Base-by-base conservation (phyloP, 352 stramenopile genomes). In the Phytophthora agathidicida region DNA sequence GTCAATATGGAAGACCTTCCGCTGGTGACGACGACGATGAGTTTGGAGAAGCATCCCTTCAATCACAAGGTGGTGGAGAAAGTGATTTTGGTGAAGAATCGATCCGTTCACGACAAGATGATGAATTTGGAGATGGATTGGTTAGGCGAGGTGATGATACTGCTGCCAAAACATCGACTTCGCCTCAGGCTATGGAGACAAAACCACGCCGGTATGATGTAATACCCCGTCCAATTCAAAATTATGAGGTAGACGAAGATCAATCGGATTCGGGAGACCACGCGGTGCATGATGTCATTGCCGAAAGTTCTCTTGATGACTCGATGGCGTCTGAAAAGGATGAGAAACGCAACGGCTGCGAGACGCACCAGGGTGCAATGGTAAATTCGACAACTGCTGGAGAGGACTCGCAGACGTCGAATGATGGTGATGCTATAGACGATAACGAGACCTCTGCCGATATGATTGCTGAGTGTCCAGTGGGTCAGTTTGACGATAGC, bases 11-110 rank as follows among this genome's bases (percentile, higher is more conserved):
- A 17, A 59, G n/a, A 31, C 20, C 24, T 19, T 5, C 19, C 26
- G n/a, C 41, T 14, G 33, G 14, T 24, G 45, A 62, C 7, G 47
- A 67, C 20, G 50, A 61, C 3, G 48, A 57, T 24, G 26, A 66
- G 7, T 56, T 48, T 14, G 64, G 31, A 14, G 58, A 65, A 9
- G 14, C 43, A 10, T 68, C 60, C 9, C n/a, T 45, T 13, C 60
- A 20, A 10, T 55, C 52, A 17, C 39, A 11, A 7, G n/a, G 49
- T 1, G 43, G 11, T 41, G 33, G n/a, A n/a, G n/a, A n/a, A n/a
- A n/a, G n/a, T n/a, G n/a, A n/a, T n/a, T n/a, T n/a, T n/a, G n/a
- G n/a, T n/a, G n/a, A n/a, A n/a, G n/a, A n/a, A n/a, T n/a, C n/a
- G n/a, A n/a, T n/a, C n/a, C n/a, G n/a, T n/a, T n/a, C n/a, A n/a